Conservation (phyloP, 768 basidiomycete genomes). For the Boletus tomentosulus region DNA sequence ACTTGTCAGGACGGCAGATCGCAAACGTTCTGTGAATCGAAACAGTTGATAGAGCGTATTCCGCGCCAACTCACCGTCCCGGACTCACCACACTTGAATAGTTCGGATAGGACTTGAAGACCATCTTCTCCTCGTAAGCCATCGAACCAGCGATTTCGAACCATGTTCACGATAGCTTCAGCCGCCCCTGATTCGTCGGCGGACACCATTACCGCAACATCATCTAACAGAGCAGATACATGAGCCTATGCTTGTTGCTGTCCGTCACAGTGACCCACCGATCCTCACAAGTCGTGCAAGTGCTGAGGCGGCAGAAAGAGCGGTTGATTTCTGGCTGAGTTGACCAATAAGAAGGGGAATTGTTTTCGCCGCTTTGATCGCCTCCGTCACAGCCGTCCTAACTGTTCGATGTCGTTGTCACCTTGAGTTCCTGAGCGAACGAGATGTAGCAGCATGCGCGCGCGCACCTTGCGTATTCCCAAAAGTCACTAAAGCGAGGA, state of each 20-base stretch:
- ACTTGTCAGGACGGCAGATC: conserved; percentile 11
- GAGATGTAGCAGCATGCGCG: neutral
- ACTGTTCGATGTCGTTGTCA: neutral
- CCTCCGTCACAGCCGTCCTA: conserved; percentile 5
- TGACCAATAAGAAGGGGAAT: conserved; percentile 15
- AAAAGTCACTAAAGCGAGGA: conserved; percentile 14
- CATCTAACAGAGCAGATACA: conserved; percentile 9
- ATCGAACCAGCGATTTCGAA: conserved; percentile 28
- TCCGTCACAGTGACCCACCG: conserved; percentile 11
- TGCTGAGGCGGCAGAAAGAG: conserved; percentile 18
- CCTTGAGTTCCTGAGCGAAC: neutral
- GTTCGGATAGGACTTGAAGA: conserved; percentile 12
- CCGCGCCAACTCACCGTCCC: too few species aligned
- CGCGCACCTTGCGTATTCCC: conserved; percentile 6
- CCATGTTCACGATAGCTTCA: conserved; percentile 16
- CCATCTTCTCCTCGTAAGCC: conserved; percentile 25
- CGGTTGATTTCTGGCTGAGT: conserved; percentile 13
- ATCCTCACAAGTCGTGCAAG: conserved; percentile 16
- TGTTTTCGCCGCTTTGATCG: conserved; percentile 15
- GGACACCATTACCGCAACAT: conserved; percentile 10
- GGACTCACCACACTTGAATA: conserved; percentile 22
- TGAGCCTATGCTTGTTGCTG: neutral
- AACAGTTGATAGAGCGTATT: neutral
- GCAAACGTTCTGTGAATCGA: conserved; percentile 11
- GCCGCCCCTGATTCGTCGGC: conserved; percentile 1